Conservation (phyloP, 179 eudicot species). For the Camellia oleifera region DNA sequence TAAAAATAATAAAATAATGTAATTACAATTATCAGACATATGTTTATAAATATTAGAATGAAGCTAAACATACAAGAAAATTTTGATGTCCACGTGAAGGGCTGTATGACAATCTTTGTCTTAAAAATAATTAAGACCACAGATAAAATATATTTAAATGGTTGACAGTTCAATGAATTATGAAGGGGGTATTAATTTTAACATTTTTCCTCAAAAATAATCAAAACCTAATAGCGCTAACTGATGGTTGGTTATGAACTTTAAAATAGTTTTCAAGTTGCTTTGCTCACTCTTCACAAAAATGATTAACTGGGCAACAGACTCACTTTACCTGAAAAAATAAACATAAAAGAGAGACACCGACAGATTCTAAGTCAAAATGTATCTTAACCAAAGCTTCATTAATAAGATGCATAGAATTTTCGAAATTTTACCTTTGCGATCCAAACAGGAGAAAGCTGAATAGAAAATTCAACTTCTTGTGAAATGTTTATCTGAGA, state of each 20-base stretch:
- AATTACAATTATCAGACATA: too few relatives aligned
- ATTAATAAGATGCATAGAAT: not conserved
- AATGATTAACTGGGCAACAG: not conserved
- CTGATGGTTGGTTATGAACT: not conserved
- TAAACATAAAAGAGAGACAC: not conserved
- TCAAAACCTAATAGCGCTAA: not conserved
- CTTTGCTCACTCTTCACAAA: not conserved
- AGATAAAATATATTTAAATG: not conserved
- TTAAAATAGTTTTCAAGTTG: not conserved
- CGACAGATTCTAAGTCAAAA: not conserved
- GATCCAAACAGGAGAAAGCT: not conserved
- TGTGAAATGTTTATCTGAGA: not conserved
- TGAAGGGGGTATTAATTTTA: not conserved
- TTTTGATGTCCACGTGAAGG: too few relatives aligned
- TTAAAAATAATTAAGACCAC: not conserved
- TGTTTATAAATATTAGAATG: too few relatives aligned
- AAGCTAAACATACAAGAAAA: too few relatives aligned
- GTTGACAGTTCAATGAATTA: not conserved
- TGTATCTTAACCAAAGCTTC: not conserved
- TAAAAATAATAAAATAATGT: too few relatives aligned
- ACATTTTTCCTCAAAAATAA: slow-evolving; percentile 1
- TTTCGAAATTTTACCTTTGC: not conserved
- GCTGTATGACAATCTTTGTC: not conserved
- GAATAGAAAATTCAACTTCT: not conserved
- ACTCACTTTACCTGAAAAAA: not conserved